Conservation (phyloP, 1,284 basidiomycete species). For the Filobasidium uniguttulatum region DNA sequence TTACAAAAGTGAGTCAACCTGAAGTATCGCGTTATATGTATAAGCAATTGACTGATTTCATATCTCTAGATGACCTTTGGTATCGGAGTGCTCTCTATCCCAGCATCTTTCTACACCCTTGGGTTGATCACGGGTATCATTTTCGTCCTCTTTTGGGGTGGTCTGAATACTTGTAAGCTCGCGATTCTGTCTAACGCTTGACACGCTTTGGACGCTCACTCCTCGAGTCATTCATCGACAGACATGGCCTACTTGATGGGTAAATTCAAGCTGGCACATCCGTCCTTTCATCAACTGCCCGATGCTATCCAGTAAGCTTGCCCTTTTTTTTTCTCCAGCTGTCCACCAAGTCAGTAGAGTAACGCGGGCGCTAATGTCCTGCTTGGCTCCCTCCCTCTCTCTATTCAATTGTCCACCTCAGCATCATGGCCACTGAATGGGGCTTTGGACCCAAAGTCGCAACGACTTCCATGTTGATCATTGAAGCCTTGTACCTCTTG, state of each 20-base stretch:
- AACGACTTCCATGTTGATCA: background rate
- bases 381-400: background rate
- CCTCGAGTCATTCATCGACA: background rate
- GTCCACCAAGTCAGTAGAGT: too few species aligned
- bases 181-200: background rate
- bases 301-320: background rate
- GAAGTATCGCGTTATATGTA: background rate
- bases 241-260: slow-evolving; percentile 41
- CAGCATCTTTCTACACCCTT: slow-evolving; percentile 18
- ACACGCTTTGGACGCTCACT: too few species aligned
- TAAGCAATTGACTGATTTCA: background rate
- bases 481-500: background rate
- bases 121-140: slow-evolving; percentile 22
- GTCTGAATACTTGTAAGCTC: slow-evolving; percentile 27
- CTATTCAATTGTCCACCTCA: too few species aligned
- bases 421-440: slow-evolving; percentile 1
- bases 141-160: slow-evolving; percentile 26
- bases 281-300: slow-evolving; percentile 16
- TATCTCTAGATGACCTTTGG: slow-evolving; percentile 4
- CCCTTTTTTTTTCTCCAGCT: too few species aligned
- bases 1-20: background rate
- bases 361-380: background rate
- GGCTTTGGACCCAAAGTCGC: background rate
- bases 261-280: slow-evolving; percentile 48
- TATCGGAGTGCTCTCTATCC: slow-evolving; percentile 24